Percentiles rank a stretch among this genome's conserved stretches.
phyloP scores from a whole-genome alignment of 345 rosid species.

The Euphorbia lathyris region DNA sequence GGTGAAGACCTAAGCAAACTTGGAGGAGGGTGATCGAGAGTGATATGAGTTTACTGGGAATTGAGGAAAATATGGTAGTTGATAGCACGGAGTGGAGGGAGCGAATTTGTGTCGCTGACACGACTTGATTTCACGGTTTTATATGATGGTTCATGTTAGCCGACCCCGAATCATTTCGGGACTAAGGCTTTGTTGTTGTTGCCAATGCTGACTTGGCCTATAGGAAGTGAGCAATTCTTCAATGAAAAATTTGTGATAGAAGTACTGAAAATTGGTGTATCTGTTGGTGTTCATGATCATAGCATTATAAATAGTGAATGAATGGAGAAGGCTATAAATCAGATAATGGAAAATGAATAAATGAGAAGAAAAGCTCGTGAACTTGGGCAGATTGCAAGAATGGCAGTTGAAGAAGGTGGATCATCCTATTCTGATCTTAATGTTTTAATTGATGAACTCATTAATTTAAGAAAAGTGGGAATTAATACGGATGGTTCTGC shows the following conservation, averaged over 20 bases:
- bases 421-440: background rate
- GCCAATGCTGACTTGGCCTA: slow-evolving; percentile 48
- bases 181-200: too few relatives aligned
- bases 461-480: too few relatives aligned
- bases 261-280: slow-evolving; percentile 26
- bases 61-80: too few relatives aligned
- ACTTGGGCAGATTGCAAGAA: slow-evolving; percentile 23
- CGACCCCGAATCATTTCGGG: too few relatives aligned
- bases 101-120: too few relatives aligned
- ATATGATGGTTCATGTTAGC: too few relatives aligned
- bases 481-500: too few relatives aligned
- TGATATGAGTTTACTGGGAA: too few relatives aligned
- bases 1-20: too few relatives aligned
- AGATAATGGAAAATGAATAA: slow-evolving; percentile 38
- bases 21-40: too few relatives aligned
- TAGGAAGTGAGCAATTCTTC: slow-evolving; percentile 34
- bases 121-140: too few relatives aligned
- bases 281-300: slow-evolving; percentile 26
- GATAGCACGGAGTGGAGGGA: too few relatives aligned
- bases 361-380: slow-evolving; percentile 27
- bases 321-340: slow-evolving; percentile 39
- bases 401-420: slow-evolving; percentile 23
- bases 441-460: background rate
- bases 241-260: slow-evolving; percentile 35
- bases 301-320: slow-evolving; percentile 14